Conservation (phyloP, 192 early-diverging fungal genomes). For the Coemansia sp. region DNA sequence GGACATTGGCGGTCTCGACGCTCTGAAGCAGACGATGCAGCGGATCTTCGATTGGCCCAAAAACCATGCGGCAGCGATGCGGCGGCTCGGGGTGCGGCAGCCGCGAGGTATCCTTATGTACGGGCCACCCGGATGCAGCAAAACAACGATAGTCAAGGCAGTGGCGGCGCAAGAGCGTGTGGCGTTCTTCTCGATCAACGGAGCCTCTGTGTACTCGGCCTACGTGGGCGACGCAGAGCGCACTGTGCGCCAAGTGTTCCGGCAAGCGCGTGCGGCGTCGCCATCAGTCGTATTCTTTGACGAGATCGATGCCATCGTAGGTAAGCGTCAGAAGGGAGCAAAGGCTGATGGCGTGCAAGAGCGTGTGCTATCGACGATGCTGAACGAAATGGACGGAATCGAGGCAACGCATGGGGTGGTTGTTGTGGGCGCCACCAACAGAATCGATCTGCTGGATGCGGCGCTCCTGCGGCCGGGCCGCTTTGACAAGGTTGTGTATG, state of each 20-base stretch:
- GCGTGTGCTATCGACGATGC: slow-evolving; percentile 34
- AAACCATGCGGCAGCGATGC: slow-evolving; percentile 66
- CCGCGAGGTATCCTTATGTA: slow-evolving; percentile 91
- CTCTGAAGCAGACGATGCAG: slow-evolving; percentile 74
- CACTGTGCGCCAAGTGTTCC: slow-evolving; percentile 72
- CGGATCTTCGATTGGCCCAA: slow-evolving; percentile 93
- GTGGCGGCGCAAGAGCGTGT: slow-evolving; percentile 82
- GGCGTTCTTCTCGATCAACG: slow-evolving; percentile 66
- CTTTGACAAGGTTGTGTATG: slow-evolving; percentile 94
- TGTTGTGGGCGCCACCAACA: slow-evolving; percentile 99
- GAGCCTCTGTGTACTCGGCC: slow-evolving; percentile 38
- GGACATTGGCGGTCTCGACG: slow-evolving; percentile 87
- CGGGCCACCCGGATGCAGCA: slow-evolving; percentile 97
- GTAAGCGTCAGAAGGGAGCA: slow-evolving; percentile 68
- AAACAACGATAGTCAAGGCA: slow-evolving; percentile 90
- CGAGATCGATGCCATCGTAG: slow-evolving; percentile 96
- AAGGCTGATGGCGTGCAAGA: slow-evolving; percentile 53
- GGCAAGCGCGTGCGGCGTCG: slow-evolving; percentile 71
- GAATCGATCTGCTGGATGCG: slow-evolving; percentile 95
- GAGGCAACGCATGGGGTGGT: slow-evolving; percentile 92
- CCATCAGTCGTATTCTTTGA: slow-evolving; percentile 96
- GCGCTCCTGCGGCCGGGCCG: slow-evolving; percentile 94
- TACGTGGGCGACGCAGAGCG: slow-evolving; percentile 42
- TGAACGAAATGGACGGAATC: slow-evolving; percentile 88
- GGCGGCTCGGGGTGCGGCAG: slow-evolving; percentile 75